phyloP scores from a whole-genome alignment of 2,329 filamentous ascomycete species.

The Aspergillus sp. region DNA sequence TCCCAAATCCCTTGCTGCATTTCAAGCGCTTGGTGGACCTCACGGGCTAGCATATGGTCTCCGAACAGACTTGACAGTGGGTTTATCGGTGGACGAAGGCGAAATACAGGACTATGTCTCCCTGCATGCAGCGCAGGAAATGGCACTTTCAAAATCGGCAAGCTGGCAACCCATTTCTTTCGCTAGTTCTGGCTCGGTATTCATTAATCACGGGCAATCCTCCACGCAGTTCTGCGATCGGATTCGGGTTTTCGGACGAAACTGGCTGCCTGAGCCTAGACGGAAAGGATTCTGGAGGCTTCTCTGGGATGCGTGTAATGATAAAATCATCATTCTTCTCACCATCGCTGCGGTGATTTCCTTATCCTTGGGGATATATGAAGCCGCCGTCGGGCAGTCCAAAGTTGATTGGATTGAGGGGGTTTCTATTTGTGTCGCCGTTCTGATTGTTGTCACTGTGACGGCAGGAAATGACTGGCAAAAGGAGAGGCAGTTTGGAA shows the following conservation, averaged over 20 bases:
- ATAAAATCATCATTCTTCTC: conserved; percentile 67
- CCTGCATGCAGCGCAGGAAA: conserved; percentile 7
- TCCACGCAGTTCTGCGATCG: conserved; percentile 54
- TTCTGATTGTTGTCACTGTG: conserved; percentile 67
- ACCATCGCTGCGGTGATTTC: conserved; percentile 65
- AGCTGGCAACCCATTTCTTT: conserved; percentile 9
- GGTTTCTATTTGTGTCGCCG: conserved; percentile 71
- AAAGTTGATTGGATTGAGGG: conserved; percentile 74
- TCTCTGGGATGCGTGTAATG: conserved; percentile 72
- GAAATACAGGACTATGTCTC: conserved; percentile 16
- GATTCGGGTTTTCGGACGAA: conserved; percentile 63
- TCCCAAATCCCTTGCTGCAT: conserved; percentile 68
- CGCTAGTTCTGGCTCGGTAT: neutral
- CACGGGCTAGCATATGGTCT: conserved; percentile 66
- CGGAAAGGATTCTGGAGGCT: conserved; percentile 62
- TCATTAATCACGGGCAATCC: conserved; percentile 7
- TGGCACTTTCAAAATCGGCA: neutral
- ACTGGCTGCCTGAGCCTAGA: conserved; percentile 59
- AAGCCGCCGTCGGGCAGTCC: conserved; percentile 48
- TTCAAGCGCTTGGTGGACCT: conserved; percentile 67
- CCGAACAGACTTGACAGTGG: conserved; percentile 56
- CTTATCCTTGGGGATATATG: conserved; percentile 65
- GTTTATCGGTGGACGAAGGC: conserved; percentile 65
- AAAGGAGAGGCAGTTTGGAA: conserved; percentile 71
- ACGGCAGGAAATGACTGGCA: conserved; percentile 73